Evolutionary conservation across 1,284 basidiomycete genomes (phyloP).

Genomic region (Phylloporus gajari): DNA sequence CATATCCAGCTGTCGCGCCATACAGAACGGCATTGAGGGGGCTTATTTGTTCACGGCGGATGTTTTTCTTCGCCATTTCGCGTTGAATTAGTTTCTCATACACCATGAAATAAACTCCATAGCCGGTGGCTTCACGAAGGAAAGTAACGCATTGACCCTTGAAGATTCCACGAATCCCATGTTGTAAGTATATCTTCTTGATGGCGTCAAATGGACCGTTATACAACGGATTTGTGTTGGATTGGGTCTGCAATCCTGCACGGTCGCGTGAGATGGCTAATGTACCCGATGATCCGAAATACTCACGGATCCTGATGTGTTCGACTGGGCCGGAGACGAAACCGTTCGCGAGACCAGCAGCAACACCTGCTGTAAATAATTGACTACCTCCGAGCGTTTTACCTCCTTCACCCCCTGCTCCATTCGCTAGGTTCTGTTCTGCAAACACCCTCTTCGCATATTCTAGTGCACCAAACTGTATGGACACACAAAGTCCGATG

Average conservation of each 20-base stretch:
- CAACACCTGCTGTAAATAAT: constrained; percentile 81
- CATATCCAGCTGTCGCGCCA: constrained; percentile 88
- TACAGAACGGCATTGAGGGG: constrained; percentile 83
- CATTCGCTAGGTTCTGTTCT: constrained; percentile 62
- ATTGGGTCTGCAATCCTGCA: constrained; percentile 88
- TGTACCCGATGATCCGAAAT: constrained; percentile 5
- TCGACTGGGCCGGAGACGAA: constrained; percentile 96
- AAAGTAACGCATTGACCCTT: constrained; percentile 95
- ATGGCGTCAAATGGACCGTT: constrained; percentile 89
- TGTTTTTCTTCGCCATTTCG: constrained; percentile 77
- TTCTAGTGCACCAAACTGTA: constrained; percentile 95
- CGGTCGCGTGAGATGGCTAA: constrained; percentile 17
- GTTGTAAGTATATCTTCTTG: constrained; percentile 76
- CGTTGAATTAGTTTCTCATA: constrained; percentile 94
- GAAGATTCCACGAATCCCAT: constrained; percentile 88
- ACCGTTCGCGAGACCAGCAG: constrained; percentile 91
- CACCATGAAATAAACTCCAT: constrained; percentile 90
- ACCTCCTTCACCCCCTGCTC: constrained; percentile 69
- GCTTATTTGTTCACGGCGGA: constrained; percentile 79
- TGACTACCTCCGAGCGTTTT: constrained; percentile 70
- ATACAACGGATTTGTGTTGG: constrained; percentile 76
- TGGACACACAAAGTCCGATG: constrained; percentile 94
- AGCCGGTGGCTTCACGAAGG: constrained; percentile 85
- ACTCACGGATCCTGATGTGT: constrained; percentile 94
- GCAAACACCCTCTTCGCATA: constrained; percentile 88